phyloP scores from a whole-genome alignment of 208 protist genomes.

The Tetramitus jugosus region DNA sequence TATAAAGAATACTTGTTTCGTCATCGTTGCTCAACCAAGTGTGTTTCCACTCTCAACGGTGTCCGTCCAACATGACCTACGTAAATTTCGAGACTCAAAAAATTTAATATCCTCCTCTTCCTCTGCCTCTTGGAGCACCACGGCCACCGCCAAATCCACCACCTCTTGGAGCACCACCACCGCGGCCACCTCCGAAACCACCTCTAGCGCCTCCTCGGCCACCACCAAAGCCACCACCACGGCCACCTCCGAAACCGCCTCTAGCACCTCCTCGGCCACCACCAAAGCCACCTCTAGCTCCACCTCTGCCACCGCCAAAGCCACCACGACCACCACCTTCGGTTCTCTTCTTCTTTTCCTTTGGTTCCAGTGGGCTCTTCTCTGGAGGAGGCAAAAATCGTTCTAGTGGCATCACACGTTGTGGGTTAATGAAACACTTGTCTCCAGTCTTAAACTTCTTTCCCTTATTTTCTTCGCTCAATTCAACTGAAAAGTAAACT shows the following conservation, averaged over 20 bases:
- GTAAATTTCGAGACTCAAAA: too few relatives aligned
- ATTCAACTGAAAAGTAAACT: constrained; percentile 7
- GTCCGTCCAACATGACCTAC: too few relatives aligned
- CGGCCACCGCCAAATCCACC: background rate
- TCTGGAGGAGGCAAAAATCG: background rate
- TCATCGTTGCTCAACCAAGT: too few relatives aligned
- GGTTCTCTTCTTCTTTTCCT: background rate
- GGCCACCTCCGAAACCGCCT: background rate
- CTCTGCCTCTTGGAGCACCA: background rate
- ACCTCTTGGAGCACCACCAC: background rate
- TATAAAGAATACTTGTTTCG: too few relatives aligned
- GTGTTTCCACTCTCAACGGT: too few relatives aligned
- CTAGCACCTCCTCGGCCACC: background rate
- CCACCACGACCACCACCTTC: background rate
- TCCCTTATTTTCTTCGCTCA: background rate
- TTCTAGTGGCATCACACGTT: background rate
- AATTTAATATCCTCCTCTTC: background rate
- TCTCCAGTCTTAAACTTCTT: background rate
- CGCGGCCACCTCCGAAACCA: background rate
- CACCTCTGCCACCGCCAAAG: background rate
- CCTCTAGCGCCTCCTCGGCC: background rate
- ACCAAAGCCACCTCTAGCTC: background rate
- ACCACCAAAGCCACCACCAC: background rate
- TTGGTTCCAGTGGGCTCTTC: constrained; percentile 12
- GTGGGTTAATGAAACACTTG: background rate